A percentile compares a stretch with the other conserved stretches of the same genome.
Conservation (phyloP, 805 yeast genomes). For the Sugiyamaella qingdaonensis region DNA sequence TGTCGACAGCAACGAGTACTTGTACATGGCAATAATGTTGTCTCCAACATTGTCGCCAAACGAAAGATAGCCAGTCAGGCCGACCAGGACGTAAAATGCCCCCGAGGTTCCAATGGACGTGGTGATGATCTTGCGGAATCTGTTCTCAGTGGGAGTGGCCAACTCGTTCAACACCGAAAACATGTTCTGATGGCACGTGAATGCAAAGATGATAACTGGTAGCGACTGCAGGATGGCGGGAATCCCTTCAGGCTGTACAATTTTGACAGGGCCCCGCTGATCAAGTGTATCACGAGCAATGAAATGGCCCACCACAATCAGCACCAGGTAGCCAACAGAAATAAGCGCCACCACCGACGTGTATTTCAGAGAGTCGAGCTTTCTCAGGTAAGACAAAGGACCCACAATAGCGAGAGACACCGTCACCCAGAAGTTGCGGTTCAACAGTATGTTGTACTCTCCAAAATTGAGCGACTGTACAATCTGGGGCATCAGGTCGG, state of each 20-base stretch:
- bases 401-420: conserved; percentile 44
- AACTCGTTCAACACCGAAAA: conserved; percentile 84
- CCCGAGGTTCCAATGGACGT: conserved; percentile 59
- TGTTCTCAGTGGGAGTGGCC: conserved; percentile 46
- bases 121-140: conserved; percentile 45
- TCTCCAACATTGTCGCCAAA: conserved; percentile 79
- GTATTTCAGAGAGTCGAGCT: conserved; percentile 76
- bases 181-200: conserved; percentile 95
- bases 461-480: conserved; percentile 26
- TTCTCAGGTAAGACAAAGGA: conserved; percentile 69
- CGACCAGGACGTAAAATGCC: conserved; percentile 62
- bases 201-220: conserved; percentile 92
- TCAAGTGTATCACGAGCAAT: conserved; percentile 50
- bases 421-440: conserved; percentile 46
- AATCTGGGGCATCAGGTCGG: conserved; percentile 65
- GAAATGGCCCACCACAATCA: conserved; percentile 71
- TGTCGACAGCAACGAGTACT: conserved; percentile 59
- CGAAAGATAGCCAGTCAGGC: conserved; percentile 77
- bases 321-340: conserved; percentile 72
- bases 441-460: conserved; percentile 14
- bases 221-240: conserved; percentile 58
- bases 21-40: conserved; percentile 75
- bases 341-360: conserved; percentile 79
- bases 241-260: conserved; percentile 43
- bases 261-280: conserved; percentile 47